Conservation (phyloP, 352 stramenopile species). For the Aphanomyces astaci region DNA sequence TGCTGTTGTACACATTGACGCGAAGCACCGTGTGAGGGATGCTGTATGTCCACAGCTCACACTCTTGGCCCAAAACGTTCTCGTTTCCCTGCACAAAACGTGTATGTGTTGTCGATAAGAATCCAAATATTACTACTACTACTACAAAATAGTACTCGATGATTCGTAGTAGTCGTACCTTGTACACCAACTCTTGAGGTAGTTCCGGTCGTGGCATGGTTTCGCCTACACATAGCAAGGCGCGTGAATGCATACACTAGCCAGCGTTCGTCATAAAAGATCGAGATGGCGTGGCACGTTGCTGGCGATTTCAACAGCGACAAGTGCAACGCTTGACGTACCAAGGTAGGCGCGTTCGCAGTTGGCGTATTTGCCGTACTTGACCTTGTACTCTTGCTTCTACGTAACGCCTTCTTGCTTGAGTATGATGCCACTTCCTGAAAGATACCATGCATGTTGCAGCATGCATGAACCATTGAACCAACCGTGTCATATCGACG, state of each 20-base stretch:
- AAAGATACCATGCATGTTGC: too few species aligned
- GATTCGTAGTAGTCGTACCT: too few species aligned
- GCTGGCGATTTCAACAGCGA: too few species aligned
- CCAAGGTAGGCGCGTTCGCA: conserved; percentile 65
- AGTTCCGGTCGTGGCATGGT: conserved; percentile 49
- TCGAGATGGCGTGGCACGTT: too few species aligned
- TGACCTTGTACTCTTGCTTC: conserved; percentile 70
- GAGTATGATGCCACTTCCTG: too few species aligned
- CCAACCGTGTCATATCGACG: conserved; percentile 49
- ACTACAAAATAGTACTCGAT: too few species aligned
- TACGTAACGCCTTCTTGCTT: conserved; percentile 17
- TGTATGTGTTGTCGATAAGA: too few species aligned
- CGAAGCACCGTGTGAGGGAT: conserved; percentile 35
- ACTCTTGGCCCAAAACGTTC: conserved; percentile 41
- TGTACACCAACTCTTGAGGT: conserved; percentile 40
- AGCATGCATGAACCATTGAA: not conserved
- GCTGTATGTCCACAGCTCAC: conserved; percentile 54
- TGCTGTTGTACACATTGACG: conserved; percentile 53
- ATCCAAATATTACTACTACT: too few species aligned
- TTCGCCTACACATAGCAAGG: conserved; percentile 32
- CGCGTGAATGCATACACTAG: too few species aligned
- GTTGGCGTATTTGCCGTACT: conserved; percentile 49
- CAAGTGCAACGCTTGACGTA: too few species aligned
- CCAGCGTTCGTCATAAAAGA: too few species aligned
- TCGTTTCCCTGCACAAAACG: conserved; percentile 53